Conservation (phyloP, 1,284 basidiomycete species). For the Polyporus tsugae region DNA sequence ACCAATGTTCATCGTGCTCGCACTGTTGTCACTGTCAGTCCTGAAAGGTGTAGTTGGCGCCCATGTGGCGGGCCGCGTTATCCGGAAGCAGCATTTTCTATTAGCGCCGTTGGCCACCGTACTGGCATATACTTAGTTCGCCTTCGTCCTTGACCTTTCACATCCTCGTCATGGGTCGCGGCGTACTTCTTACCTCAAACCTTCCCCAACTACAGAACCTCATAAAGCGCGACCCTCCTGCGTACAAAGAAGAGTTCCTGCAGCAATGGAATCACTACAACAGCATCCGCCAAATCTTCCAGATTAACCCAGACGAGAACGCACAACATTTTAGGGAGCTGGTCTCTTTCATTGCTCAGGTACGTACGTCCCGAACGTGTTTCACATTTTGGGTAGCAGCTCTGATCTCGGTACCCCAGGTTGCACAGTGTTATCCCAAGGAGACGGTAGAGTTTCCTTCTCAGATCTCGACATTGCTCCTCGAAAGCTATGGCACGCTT, state of each 20-base stretch:
- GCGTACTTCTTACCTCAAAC: conserved; percentile 73
- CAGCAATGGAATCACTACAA: conserved; percentile 99
- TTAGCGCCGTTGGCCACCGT: conserved; percentile 12
- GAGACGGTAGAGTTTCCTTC: conserved; percentile 86
- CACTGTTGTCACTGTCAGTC: too few relatives aligned
- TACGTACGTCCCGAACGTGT: conserved; percentile 50
- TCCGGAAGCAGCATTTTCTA: conserved; percentile 18
- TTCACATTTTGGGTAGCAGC: conserved; percentile 6
- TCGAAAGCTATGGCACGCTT: conserved; percentile 78
- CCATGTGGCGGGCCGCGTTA: neutral
- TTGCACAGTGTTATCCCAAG: conserved; percentile 89
- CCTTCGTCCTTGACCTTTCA: neutral
- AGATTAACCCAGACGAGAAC: conserved; percentile 81
- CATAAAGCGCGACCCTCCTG: conserved; percentile 92
- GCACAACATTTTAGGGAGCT: conserved; percentile 87
- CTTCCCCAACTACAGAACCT: conserved; percentile 92
- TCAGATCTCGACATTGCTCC: conserved; percentile 79
- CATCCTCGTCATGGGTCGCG: conserved; percentile 56
- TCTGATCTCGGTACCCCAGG: conserved; percentile 50
- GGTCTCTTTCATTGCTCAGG: conserved; percentile 87
- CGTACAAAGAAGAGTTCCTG: conserved; percentile 97
- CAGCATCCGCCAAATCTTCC: conserved; percentile 87
- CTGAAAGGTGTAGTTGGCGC: too few relatives aligned
- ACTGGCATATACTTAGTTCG: neutral
- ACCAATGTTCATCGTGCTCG: conserved; percentile 13